Evolutionary conservation across 257 asterid species (phyloP), one percentile per base, ranked within the genome.

Genomic region (Craterostigma plantagineum): DNA sequence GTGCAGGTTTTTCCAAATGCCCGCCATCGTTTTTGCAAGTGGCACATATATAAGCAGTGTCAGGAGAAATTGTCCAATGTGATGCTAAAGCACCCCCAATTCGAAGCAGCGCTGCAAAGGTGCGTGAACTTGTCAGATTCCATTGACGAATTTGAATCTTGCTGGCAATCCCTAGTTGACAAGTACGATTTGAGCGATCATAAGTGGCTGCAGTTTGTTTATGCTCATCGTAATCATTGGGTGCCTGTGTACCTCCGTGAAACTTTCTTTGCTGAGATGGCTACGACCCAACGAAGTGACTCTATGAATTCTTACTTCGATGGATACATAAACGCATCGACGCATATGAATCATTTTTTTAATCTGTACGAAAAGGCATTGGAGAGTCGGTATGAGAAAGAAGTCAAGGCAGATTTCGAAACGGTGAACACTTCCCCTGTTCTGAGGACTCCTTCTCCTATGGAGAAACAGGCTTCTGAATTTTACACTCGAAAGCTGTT

Each of bases 401-500:
- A 90, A 71, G 82, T 90, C 49, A 90, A 75, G 65, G 95, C 99
- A 35, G 99, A 90, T 59, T 83, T 76, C 35, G 98, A 90, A 38
- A 72, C 91, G 0, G 70, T 83, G 81, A 79, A 79, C 50, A 57
- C 81, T 14, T 41, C 69, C 34, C 76, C 92, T 9, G 63, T 54
- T 60, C 62, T 90, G 62, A 83, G 57, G 59, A 90, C 98, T 50
- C 95, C 98, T 40, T 90, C 98, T 42, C 98, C 98, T 9, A 90
- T 77, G 95, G 98, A 90, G 79, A 90, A 79, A 69, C 98, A 90
- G 54, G 98, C 86, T 45, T 83, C 98, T 8, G 92, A 72, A 44
- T 74, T 66, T 41, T 90, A 90, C 76, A 83, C 95, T 1, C 76
- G 79, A 58, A 90, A 79, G 66, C 33, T 90, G 49, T 90, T 90